Base-by-base conservation (phyloP, 2,329 filamentous ascomycete genomes). In the Talaromyces albobiverticillius region DNA sequence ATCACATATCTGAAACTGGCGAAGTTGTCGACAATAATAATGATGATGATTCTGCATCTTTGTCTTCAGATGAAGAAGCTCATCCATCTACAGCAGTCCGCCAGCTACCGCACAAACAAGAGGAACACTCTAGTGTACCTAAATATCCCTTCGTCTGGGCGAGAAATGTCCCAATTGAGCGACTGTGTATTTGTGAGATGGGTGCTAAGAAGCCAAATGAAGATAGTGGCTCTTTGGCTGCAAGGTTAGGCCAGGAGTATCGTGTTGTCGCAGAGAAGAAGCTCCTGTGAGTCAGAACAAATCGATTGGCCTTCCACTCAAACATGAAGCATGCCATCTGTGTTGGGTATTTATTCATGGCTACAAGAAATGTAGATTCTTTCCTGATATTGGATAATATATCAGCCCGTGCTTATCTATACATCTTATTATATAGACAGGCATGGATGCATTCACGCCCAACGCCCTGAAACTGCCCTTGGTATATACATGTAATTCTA, bases 171-270 rank as follows among this genome's bases (percentile, higher is more conserved):
- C 74, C 76, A 14, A 67, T 96, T n/a, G 83, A 90, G 54, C 82
- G 77, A 55, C 72, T 96, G 38, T 85, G 86, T 46, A 85, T 96
- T 34, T 96, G 90, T 67, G 85, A 83, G 66, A 96, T 96, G 92
- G 90, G 92, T 0, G 90, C 90, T 9, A 88, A 85, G 76, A 84
- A 82, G 62, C 74, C 83, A 25, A 74, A 81, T 7, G 73, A 79
- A 32, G 72, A 72, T 1, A 65, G 63, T 18, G 62, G 64, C 18
- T 55, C 57, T 13, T 63, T 67, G 18, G 76, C 79, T 2, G 81
- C 73, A 13, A 68, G 78, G 1, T 61, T 82, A 32, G 76, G 74
- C 16, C 76, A 83, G 66, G 69, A 74, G 61, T 85, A 85, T 63
- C 73, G 68, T 22, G 74, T 79, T 56, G 73, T 84, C 52, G 75